Evolutionary conservation across 2,329 filamentous ascomycete genomes (phyloP).

Genomic region (Anthostomella pinea): DNA sequence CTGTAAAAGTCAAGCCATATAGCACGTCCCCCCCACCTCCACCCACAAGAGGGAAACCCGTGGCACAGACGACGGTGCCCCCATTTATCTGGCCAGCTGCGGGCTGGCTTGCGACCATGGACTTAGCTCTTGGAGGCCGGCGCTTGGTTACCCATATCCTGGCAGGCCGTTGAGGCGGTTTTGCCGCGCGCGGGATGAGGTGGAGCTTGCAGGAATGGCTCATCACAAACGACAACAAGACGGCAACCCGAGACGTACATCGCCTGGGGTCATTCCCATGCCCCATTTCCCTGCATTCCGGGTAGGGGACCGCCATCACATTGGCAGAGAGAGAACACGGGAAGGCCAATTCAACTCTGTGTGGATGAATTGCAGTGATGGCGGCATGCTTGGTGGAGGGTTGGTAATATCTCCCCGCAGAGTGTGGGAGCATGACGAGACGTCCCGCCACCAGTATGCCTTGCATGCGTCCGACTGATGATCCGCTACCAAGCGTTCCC

Average conservation of each 20-base stretch:
- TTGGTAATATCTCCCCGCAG: not conserved
- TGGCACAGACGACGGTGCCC: not conserved
- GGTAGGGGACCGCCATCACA: not conserved
- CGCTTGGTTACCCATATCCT: not conserved
- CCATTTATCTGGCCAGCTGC: constrained; percentile 3
- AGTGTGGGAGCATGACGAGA: not conserved
- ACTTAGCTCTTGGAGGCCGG: too few species aligned
- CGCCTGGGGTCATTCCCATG: not conserved
- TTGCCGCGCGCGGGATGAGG: constrained; percentile 5
- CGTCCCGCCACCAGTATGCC: not conserved
- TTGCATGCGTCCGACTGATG: constrained; percentile 1
- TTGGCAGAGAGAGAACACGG: not conserved
- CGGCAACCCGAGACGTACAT: constrained; percentile 5
- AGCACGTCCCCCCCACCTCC: not conserved
- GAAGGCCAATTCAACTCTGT: not conserved
- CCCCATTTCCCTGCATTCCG: constrained; percentile 1
- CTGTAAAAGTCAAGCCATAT: not conserved
- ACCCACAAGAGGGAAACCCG: not conserved
- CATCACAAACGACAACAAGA: constrained; percentile 3
- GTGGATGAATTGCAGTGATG: not conserved
- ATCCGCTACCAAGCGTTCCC: not conserved
- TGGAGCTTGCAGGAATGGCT: constrained; percentile 1
- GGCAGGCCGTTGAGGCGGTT: constrained; percentile 4
- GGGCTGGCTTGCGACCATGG: constrained; percentile 3
- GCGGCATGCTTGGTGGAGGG: not conserved